Percentiles rank a stretch among this genome's conserved stretches.
Conservation (phyloP, 139 green algal species). For the Desmodesmus armatus region DNA sequence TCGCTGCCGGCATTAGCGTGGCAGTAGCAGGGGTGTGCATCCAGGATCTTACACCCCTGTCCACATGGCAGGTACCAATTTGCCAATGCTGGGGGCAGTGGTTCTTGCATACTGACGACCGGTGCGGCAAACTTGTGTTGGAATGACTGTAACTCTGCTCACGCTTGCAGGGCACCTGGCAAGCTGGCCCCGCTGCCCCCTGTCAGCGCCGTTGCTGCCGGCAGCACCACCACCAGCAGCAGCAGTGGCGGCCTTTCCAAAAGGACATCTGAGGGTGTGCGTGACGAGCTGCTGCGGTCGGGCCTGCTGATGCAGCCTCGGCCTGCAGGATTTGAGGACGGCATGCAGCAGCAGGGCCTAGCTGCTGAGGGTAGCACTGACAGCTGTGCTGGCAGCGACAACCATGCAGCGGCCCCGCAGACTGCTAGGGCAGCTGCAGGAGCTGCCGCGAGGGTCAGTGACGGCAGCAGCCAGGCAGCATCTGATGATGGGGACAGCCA, state of each 20-base stretch:
- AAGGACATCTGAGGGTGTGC: not conserved
- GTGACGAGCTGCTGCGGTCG: not conserved
- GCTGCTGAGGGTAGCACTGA: not conserved
- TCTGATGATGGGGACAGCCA: not conserved
- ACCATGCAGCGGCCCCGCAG: not conserved
- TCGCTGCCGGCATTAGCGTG: not conserved
- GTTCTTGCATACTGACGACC: not conserved
- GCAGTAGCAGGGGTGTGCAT: not conserved
- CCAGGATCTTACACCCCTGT: not conserved
- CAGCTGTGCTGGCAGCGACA: not conserved
- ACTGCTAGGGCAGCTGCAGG: not conserved
- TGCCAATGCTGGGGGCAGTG: not conserved
- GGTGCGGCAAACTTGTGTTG: not conserved
- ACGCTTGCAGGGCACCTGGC: not conserved
- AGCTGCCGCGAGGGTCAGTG: not conserved
- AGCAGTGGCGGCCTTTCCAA: not conserved
- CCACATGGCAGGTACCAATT: not conserved
- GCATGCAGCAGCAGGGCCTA: not conserved
- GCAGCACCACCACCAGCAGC: constrained; percentile 21
- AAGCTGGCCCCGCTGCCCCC: constrained; percentile 27
- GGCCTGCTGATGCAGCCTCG: not conserved
- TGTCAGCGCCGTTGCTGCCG: not conserved
- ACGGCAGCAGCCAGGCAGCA: not conserved
- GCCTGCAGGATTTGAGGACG: not conserved
- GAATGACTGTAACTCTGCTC: not conserved